Base-by-base conservation (phyloP, 176 grass and related monocot species). In the Urochloa ruziziensis region DNA sequence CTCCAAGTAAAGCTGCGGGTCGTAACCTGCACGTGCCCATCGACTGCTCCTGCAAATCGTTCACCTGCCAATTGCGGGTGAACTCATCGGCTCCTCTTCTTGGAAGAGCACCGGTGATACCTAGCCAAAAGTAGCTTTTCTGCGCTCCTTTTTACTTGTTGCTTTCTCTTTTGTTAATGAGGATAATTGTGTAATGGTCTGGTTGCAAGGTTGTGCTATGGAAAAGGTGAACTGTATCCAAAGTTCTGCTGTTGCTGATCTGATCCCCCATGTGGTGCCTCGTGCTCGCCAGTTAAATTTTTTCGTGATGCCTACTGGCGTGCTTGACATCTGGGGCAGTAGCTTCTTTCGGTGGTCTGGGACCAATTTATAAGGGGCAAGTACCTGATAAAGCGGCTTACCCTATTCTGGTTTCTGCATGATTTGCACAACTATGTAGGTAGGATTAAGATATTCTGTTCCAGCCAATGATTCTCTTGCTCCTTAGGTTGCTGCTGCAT, bases 11-110 rank as follows among this genome's bases (percentile, higher is more conserved):
- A 88, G 62, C n/a, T 13, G 2, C 6, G 33, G 60, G 63, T 68
- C 40, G n/a, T 70, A 43, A 29, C 40, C 79, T 83, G 86, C 86
- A 88, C 79, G 86, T 78, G 86, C 86, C 86, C 86, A 88, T 88
- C 39, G 12, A 82, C 63, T 32, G 61, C 86, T 88, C 86, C 86
- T 82, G 79, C 84, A 80, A 63, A 18, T 67, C 1, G 67, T 80
- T 54, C 25, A 53, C 25, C 84, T 33, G 67, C 30, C 39, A 70
- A 62, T 29, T 6, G 28, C 29, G 4, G 79, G 52, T 68, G 61
- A 75, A 75, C 53, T 51, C 72, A 82, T 53, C 17, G 3, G 72
- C 5, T n/a, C 73, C 77, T 70, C 43, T 73, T 70, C 70, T 32
- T 30, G 51, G 61, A 67, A 76, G 51, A 69, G 71, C 71, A 70